A percentile compares a stretch with the other conserved stretches of the same genome.
Conservation (phyloP, 148 eudicot genomes). For the Selenicereus undatus region DNA sequence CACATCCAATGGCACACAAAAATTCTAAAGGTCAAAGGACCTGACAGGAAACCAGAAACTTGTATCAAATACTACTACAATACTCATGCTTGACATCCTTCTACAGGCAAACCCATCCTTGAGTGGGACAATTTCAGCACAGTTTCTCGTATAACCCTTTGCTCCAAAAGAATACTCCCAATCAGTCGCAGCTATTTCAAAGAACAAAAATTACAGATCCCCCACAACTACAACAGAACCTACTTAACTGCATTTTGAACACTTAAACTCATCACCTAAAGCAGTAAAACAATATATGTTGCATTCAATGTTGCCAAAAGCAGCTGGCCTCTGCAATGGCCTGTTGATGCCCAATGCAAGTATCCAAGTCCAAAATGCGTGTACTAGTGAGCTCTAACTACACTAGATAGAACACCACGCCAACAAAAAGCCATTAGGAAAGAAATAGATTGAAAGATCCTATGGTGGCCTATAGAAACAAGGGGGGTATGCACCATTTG, state of each 20-base stretch:
- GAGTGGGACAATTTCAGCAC: not conserved
- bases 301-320: too few relatives aligned
- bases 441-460: not conserved
- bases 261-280: too few relatives aligned
- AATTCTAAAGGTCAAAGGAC: not conserved
- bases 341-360: too few relatives aligned
- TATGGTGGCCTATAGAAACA: not conserved
- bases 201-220: too few relatives aligned
- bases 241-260: too few relatives aligned
- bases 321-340: too few relatives aligned
- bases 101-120: not conserved
- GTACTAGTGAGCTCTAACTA: not conserved
- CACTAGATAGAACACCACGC: not conserved
- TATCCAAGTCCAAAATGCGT: not conserved
- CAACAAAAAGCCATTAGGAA: not conserved
- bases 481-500: not conserved
- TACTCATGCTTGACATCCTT: not conserved
- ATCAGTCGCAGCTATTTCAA: too few relatives aligned
- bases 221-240: too few relatives aligned
- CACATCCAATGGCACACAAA: not conserved
- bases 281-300: too few relatives aligned
- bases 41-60: not conserved
- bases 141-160: too few relatives aligned
- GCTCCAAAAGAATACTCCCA: too few relatives aligned
- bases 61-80: not conserved